A percentile compares a stretch with the other conserved stretches of the same genome.
phyloP scores from a whole-genome alignment of 1,139 yeast genomes.

The Dujonia santamariae region DNA sequence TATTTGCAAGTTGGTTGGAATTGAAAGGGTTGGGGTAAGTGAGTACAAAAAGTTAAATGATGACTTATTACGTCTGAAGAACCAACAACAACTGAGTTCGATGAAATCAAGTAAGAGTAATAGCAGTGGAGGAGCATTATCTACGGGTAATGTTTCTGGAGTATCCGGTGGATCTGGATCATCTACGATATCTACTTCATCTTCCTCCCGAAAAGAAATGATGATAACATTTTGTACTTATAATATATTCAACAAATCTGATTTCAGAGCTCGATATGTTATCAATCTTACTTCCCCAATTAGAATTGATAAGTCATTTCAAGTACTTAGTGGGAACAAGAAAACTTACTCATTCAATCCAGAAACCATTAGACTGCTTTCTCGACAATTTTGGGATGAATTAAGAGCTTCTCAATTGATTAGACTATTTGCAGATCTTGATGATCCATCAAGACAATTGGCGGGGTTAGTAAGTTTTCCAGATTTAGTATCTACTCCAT shows the following conservation, averaged over 20 bases:
- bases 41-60: conserved; percentile 3
- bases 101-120: background rate
- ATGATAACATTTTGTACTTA: conserved; percentile 49
- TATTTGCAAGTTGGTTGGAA: conserved; percentile 26
- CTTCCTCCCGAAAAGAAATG: conserved; percentile 23
- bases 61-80: background rate
- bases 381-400: conserved; percentile 31
- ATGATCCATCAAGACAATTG: conserved; percentile 31
- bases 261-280: conserved; percentile 38
- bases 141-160: background rate
- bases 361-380: conserved; percentile 18
- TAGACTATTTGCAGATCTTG: conserved; percentile 30
- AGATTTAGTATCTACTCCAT: conserved; percentile 17
- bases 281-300: conserved; percentile 16
- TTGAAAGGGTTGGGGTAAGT: conserved; percentile 16
- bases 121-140: background rate
- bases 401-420: conserved; percentile 33
- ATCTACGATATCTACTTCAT: conserved; percentile 11
- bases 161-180: background rate
- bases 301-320: conserved; percentile 29
- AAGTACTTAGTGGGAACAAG: conserved; percentile 18
- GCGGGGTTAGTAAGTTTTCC: conserved; percentile 34
- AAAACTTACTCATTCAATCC: conserved; percentile 18
- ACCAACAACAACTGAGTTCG: background rate
- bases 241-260: conserved; percentile 47